Percentiles rank a stretch among this genome's conserved stretches.
Evolutionary conservation across 352 stramenopile genomes (phyloP).

Genomic region (Pythium scleroteichum): DNA sequence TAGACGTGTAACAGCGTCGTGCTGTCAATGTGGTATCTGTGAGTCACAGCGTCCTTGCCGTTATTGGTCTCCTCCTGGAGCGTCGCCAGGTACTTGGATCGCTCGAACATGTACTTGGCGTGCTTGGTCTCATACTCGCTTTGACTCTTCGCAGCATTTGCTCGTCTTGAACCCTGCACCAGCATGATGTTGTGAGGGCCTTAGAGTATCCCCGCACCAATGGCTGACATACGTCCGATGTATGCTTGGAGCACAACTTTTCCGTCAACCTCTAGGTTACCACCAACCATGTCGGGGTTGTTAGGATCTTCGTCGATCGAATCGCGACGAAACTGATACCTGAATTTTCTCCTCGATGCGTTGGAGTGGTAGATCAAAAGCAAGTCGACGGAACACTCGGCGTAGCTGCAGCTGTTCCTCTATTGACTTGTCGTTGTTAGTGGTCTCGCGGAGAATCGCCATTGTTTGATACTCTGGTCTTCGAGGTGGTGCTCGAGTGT

Average conservation of each 20-base stretch:
- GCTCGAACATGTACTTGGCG: slow-evolving; percentile 41
- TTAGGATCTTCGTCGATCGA: neutral
- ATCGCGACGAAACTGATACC: slow-evolving; percentile 22
- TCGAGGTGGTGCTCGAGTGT: too few species aligned
- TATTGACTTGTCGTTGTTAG: slow-evolving; percentile 42
- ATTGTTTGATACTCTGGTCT: slow-evolving; percentile 6
- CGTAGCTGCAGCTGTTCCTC: slow-evolving; percentile 79
- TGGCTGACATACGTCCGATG: slow-evolving; percentile 12
- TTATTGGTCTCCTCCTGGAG: slow-evolving; percentile 61
- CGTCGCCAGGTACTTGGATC: slow-evolving; percentile 44
- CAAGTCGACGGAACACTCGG: slow-evolving; percentile 66
- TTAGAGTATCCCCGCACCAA: neutral
- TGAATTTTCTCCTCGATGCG: slow-evolving; percentile 65
- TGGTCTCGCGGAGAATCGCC: slow-evolving; percentile 22
- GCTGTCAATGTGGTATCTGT: slow-evolving; percentile 52
- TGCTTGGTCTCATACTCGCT: slow-evolving; percentile 42
- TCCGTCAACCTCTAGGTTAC: slow-evolving; percentile 52
- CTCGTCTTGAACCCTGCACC: neutral
- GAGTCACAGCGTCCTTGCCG: slow-evolving; percentile 52
- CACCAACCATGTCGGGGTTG: neutral
- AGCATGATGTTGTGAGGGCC: neutral
- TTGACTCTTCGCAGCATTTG: slow-evolving; percentile 26
- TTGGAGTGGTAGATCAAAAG: slow-evolving; percentile 63
- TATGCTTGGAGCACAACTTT: slow-evolving; percentile 35
- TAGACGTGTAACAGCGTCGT: slow-evolving; percentile 53